A percentile compares a stretch with the other conserved stretches of the same genome.
Conservation (phyloP, 352 stramenopile genomes). For the Phytopythium kandeliae region DNA sequence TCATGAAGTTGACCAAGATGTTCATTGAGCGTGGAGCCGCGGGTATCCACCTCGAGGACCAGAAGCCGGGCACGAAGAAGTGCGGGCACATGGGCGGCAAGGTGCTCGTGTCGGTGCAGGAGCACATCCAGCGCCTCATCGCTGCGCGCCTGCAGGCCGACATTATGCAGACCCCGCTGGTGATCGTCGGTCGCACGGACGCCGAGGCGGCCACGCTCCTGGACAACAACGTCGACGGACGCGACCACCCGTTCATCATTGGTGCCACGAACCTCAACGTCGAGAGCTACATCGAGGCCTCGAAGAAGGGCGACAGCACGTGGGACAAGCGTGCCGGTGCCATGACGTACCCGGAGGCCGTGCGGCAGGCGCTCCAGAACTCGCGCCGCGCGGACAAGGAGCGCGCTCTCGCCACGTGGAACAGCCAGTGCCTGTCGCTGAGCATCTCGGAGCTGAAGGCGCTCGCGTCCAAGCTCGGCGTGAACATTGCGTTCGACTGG, state of each 20-base stretch:
- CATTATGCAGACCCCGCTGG: conserved; percentile 91
- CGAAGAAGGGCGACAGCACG: conserved; percentile 52
- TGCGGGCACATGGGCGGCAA: conserved; percentile 99
- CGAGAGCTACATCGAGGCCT: conserved; percentile 82
- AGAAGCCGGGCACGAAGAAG: conserved; percentile 99
- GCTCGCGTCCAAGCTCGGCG: conserved; percentile 71
- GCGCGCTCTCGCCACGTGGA: conserved; percentile 72
- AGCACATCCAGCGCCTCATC: conserved; percentile 97
- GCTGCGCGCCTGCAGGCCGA: conserved; percentile 95
- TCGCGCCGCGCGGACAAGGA: conserved; percentile 52
- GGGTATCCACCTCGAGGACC: conserved; percentile 98
- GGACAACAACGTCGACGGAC: conserved; percentile 96
- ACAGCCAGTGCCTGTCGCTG: conserved; percentile 69
- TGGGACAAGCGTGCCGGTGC: conserved; percentile 92
- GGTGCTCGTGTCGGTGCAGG: conserved; percentile 95
- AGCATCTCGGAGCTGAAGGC: conserved; percentile 72
- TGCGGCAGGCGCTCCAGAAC: conserved; percentile 74
- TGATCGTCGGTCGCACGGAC: conserved; percentile 97
- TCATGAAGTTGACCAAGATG: conserved; percentile 99
- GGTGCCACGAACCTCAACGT: conserved; percentile 90
- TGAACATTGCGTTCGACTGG: conserved; percentile 93
- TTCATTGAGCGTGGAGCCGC: conserved; percentile 97
- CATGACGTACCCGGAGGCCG: conserved; percentile 96
- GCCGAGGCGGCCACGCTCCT: conserved; percentile 96
- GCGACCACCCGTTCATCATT: conserved; percentile 98